Percentiles rank a stretch among this genome's conserved stretches.
phyloP scores from a whole-genome alignment of 805 yeast species.

The Ogataea angusta region DNA sequence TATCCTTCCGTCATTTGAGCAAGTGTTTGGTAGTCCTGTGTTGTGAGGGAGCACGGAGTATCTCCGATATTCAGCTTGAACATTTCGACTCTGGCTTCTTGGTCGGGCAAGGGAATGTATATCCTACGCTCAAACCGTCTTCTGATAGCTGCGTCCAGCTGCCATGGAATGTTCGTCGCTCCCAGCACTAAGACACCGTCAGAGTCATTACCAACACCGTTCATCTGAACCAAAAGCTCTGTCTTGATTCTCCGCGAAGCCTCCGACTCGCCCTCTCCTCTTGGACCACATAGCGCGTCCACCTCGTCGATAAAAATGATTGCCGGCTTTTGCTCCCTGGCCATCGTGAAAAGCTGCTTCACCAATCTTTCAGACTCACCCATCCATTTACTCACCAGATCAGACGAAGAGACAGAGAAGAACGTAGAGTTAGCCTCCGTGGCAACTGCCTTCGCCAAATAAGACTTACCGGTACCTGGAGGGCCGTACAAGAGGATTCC shows the following conservation, averaged over 20 bases:
- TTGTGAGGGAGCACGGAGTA: conserved; percentile 75
- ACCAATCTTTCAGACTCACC: conserved; percentile 97
- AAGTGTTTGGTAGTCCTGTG: conserved; percentile 69
- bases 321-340: conserved; percentile 92
- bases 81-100: conserved; percentile 89
- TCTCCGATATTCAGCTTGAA: conserved; percentile 89
- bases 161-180: conserved; percentile 99
- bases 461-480: conserved; percentile 98
- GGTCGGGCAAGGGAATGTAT: conserved; percentile 91
- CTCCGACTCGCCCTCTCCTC: conserved; percentile 97
- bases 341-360: conserved; percentile 92
- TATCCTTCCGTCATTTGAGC: conserved; percentile 97
- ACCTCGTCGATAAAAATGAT: conserved; percentile 97
- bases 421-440: conserved; percentile 97
- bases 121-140: conserved; percentile 95
- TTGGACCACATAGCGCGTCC: conserved; percentile 95
- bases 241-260: conserved; percentile 96
- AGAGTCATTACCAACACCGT: conserved; percentile 96
- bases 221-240: conserved; percentile 95
- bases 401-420: conserved; percentile 94
- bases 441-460: conserved; percentile 95
- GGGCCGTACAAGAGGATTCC: conserved; percentile 90
- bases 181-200: conserved; percentile 92
- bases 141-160: conserved; percentile 93
- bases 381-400: conserved; percentile 98